Base-by-base conservation (phyloP, 1,139 yeast genomes). In the Suhomyces anneliseae region DNA sequence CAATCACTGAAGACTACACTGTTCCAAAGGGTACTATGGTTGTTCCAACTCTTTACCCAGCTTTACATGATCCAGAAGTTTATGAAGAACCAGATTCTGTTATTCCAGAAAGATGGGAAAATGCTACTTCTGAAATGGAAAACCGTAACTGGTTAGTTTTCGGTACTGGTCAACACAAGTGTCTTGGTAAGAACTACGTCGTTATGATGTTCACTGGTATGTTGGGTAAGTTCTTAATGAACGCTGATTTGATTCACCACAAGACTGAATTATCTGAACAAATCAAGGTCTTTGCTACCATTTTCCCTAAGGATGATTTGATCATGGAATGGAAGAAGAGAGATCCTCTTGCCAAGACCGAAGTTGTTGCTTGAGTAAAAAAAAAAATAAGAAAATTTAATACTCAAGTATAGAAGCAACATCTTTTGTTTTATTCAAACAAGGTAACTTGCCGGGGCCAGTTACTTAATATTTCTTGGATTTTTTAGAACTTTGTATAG, bases 21-120 rank as follows among this genome's bases (percentile, higher is more conserved):
- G 96, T 90, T 43, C 99, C 99, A 64, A 92, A 90, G 73, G 98
- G 98, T 41, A 79, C 98, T 34, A 93, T 93, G 99, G 79, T 93
- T 57, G 89, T 93, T 58, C 98, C 99, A 50, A 88, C 97, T 4
- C 73, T 90, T 57, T 95, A 93, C 67, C 98, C 98, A 27, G 89
- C 97, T 19, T 79, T 93, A 64, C 99, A 93, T 64, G 99, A 93
- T 64, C 97, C 97, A 34, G 97, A 90, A 71, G 96, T 88, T 45
- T 93, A 90, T 66, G 95, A 89, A 47, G 81, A 90, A 57, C 99
- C 99, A 40, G 98, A 93, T 54, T 87, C 83, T 53, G 93, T 90
- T 62, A 83, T 87, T 53, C 99, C 99, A 43, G 99, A 93, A 63
- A 85, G 99, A 75, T 93, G 99, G 99, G 72, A 64, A 45, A 64